Evolutionary conservation across 2,329 filamentous ascomycete genomes (phyloP).

Genomic region (Trichophyton benhamiae): DNA sequence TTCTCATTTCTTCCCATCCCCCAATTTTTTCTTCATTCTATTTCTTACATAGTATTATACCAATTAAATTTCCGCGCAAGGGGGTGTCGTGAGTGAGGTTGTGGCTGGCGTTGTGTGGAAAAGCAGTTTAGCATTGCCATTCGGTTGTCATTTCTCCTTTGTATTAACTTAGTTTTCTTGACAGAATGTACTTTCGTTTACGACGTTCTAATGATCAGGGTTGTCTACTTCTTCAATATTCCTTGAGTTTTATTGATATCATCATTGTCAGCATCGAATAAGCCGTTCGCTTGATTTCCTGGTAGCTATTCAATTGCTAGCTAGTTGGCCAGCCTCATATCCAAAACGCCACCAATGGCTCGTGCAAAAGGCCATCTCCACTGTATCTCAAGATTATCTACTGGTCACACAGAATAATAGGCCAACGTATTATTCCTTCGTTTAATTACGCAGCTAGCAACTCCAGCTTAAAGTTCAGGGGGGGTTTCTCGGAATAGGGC

Average conservation of each 20-base stretch:
- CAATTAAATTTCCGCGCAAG: background rate
- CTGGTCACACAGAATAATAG: background rate
- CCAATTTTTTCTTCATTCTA: background rate
- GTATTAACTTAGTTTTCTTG: background rate
- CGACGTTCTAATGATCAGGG: background rate
- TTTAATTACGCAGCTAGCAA: background rate
- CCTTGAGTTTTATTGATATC: background rate
- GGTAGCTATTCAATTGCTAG: no score
- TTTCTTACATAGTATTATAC: slow-evolving; percentile 3
- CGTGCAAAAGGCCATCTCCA: no score
- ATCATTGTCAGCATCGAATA: no score
- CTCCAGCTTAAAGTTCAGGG: background rate
- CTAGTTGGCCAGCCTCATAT: no score
- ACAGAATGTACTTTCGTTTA: slow-evolving; percentile 1
- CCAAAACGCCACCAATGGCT: no score
- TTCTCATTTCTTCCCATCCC: background rate
- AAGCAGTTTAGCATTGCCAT: background rate
- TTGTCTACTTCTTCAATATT: background rate
- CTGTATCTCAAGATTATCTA: background rate
- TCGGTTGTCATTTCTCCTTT: background rate
- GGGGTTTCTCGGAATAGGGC: background rate
- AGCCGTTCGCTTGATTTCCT: no score
- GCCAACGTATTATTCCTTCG: background rate
- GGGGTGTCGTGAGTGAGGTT: background rate
- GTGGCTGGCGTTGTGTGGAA: background rate